Base-by-base conservation (phyloP, 2,329 filamentous ascomycete genomes). In the Aspergillus japonicus region DNA sequence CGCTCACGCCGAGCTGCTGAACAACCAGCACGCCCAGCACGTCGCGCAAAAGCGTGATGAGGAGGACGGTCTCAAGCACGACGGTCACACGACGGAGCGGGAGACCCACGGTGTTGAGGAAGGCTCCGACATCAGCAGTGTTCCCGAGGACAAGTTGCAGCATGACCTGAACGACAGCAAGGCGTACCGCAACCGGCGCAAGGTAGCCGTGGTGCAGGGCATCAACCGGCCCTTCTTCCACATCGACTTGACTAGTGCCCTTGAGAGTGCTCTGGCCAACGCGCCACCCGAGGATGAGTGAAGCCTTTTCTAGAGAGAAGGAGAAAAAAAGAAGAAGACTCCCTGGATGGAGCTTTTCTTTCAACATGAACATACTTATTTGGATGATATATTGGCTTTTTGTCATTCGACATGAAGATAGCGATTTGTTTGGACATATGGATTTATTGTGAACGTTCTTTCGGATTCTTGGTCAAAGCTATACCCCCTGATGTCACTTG, bases 191-290 rank as follows among this genome's bases (percentile, higher is more conserved):
- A 59, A 63, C 53, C 66, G 66, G 29, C 73, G 64, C 60, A 77
- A 73, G 66, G 76, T 85, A 29, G 88, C 89, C 1, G 83, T 91
- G 4, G 87, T 98, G 16, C 89, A 93, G 66, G 91, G 94, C n/a
- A 79, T 96, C 63, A 95, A 96, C 75, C 81, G 91, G 67, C 94
- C 95, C 4, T 84, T 97, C 66, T 98, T 99, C 84, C 95, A 99
- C 73, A 86, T 96, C 56, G 95, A 98, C 74, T 78, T 98, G 54
- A 95, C 91, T 4, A 92, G 88, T 69, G 95, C 95, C 6, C 77
- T 98, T 67, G 91, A 97, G 75, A 92, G 89, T 68, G 94, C 92
- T 2, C 86, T 97, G 68, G 86, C 88, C 31, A 96, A 96, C 66
- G 84, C 91, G 0, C 85, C 91, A 75, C 65, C 68, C 29, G 59